A percentile compares a stretch with the other conserved stretches of the same genome.
These are phyloP conservation scores for Cucumis melo DNA, from an alignment of 306 rosid genomes.

Conservation along the genomic window DNA sequence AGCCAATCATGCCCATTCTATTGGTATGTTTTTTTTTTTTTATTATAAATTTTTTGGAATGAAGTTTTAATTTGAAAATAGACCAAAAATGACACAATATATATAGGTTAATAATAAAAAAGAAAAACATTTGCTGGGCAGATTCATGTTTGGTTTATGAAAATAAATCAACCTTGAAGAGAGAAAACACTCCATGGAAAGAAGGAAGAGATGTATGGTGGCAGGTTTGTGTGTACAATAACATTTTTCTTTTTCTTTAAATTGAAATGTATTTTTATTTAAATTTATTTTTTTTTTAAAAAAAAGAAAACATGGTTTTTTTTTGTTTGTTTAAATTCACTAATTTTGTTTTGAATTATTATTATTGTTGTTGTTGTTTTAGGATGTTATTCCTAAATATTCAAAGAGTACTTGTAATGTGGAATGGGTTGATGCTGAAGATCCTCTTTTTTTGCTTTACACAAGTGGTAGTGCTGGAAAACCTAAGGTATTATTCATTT, in stretches of 20 bases:
- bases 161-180: slow-evolving; percentile 43
- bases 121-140: slow-evolving; percentile 12
- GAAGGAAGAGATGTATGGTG: slow-evolving; percentile 85
- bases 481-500: slow-evolving; percentile 52
- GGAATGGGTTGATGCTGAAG: slow-evolving; percentile 98
- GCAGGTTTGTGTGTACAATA: slow-evolving; percentile 40
- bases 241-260: neutral
- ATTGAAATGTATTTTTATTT: too few relatives aligned
- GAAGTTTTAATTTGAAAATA: too few relatives aligned
- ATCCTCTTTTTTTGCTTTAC: slow-evolving; percentile 86
- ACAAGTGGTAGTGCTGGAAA: slow-evolving; percentile 98
- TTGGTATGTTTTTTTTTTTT: slow-evolving; percentile 30
- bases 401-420: slow-evolving; percentile 64
- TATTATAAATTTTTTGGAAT: too few relatives aligned
- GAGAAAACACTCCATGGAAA: slow-evolving; percentile 58
- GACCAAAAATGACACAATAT: too few relatives aligned
- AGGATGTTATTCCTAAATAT: slow-evolving; percentile 59
- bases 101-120: too few relatives aligned
- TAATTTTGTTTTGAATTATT: too few relatives aligned
- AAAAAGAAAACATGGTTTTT: too few relatives aligned
- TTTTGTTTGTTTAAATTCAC: too few relatives aligned
- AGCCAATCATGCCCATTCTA: slow-evolving; percentile 35
- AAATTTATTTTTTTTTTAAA: too few relatives aligned
- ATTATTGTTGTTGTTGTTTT: too few relatives aligned
- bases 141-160: slow-evolving; percentile 66